Evolutionary conservation across 495 filamentous ascomycete species (phyloP).

Genomic region (Hypoxylon crocopeplum): DNA sequence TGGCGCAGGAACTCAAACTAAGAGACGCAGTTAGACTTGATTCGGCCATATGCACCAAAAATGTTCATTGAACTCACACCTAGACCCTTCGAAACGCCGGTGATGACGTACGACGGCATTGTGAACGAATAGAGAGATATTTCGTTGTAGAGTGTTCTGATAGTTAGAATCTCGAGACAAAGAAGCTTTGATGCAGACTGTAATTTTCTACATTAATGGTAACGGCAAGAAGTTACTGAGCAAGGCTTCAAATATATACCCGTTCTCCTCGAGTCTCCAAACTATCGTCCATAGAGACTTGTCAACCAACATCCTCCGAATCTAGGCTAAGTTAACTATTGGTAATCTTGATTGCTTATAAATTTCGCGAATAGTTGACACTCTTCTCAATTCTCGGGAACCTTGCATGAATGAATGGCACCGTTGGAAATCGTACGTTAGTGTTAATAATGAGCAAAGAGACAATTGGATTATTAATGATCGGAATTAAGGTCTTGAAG

Average conservation of each 20-base stretch:
- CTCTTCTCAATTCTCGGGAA: background rate
- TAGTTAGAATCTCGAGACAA: no score
- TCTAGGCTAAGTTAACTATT: no score
- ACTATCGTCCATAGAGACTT: background rate
- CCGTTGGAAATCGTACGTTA: no score
- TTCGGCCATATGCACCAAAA: no score
- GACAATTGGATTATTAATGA: no score
- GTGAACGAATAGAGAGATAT: background rate
- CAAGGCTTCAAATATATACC: no score
- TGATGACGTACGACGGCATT: constrained; percentile 1
- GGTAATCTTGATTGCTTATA: background rate
- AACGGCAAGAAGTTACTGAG: no score
- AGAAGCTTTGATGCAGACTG: no score
- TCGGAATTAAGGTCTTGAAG: no score
- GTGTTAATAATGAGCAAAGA: no score
- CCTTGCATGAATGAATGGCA: background rate
- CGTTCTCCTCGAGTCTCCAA: background rate
- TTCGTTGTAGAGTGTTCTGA: background rate
- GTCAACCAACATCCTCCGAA: no score
- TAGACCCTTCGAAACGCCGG: background rate
- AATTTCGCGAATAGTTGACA: background rate
- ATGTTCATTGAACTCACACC: background rate
- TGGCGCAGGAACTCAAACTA: constrained; percentile 37
- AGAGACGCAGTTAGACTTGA: background rate
- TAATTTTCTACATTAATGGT: no score